Conservation (phyloP, 2,329 filamentous ascomycete genomes). For the Graphilbum fragrans region DNA sequence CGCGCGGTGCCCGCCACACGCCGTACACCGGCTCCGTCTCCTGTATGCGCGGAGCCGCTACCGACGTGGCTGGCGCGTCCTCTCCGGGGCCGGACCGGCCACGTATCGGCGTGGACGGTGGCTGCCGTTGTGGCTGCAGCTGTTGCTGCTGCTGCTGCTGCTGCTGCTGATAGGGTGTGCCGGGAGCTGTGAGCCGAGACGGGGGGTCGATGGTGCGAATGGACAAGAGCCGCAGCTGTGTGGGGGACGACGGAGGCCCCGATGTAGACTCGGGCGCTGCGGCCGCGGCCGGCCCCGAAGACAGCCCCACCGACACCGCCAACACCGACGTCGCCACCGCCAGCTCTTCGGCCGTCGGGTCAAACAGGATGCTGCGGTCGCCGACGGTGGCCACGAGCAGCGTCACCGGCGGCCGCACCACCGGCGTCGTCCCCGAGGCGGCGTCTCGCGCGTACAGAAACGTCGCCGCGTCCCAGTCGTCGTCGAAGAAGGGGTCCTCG, state of each 20-base stretch:
- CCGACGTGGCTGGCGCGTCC: not conserved
- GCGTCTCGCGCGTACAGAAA: conserved; percentile 55
- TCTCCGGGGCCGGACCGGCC: not conserved
- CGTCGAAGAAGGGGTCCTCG: conserved; percentile 94
- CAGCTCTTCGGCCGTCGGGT: conserved; percentile 82
- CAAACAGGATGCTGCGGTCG: conserved; percentile 75
- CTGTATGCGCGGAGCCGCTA: conserved; percentile 22
- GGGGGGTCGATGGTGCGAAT: conserved; percentile 66
- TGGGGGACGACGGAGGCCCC: conserved; percentile 16
- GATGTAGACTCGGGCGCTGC: conserved; percentile 8
- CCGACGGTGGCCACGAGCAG: conserved; percentile 80
- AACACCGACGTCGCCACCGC: conserved; percentile 84
- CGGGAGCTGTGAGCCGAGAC: conserved; percentile 58
- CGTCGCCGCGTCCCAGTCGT: conserved; percentile 83
- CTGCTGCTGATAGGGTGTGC: conserved; percentile 53
- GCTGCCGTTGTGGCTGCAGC: conserved; percentile 8
- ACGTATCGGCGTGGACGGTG: conserved; percentile 6
- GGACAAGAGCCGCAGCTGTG: conserved; percentile 45
- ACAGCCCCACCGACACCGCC: conserved; percentile 64
- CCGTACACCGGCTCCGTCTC: conserved; percentile 51
- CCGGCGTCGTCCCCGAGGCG: not conserved
- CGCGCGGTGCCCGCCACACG: conserved; percentile 77
- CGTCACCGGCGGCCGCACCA: conserved; percentile 64
- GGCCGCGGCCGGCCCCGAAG: conserved; percentile 9
- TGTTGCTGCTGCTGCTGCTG: conserved; percentile 25